Conservation (phyloP, 257 asterid species). For the Nicotiana tabacum region DNA sequence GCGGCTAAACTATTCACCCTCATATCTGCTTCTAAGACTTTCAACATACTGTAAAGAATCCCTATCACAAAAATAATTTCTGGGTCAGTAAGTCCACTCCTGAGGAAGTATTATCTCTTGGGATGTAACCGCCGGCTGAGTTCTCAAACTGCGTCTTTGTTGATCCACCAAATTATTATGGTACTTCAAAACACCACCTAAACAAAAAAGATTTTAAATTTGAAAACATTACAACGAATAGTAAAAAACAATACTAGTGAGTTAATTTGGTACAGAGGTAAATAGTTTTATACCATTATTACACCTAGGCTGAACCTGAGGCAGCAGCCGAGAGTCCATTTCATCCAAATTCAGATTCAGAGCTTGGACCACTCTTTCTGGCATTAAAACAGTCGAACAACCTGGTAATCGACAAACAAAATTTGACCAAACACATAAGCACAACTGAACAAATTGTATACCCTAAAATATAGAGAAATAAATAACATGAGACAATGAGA, state of each 20-base stretch:
- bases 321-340: constrained; percentile 19
- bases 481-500: background rate
- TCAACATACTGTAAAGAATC: too few relatives aligned
- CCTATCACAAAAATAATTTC: background rate
- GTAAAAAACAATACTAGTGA: background rate
- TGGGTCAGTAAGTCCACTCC: constrained; percentile 67
- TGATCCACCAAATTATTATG: constrained; percentile 13
- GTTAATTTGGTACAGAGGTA: background rate
- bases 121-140: constrained; percentile 20
- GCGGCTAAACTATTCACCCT: too few relatives aligned
- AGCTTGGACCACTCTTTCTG: constrained; percentile 66
- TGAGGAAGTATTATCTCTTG: constrained; percentile 60
- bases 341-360: constrained; percentile 48
- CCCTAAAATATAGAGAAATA: background rate
- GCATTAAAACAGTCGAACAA: constrained; percentile 48
- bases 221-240: background rate
- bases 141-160: constrained; percentile 23
- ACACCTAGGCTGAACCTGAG: constrained; percentile 5
- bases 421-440: background rate
- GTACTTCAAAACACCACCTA: constrained; percentile 18
- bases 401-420: constrained; percentile 26
- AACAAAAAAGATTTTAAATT: background rate
- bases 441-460: background rate
- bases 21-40: too few relatives aligned
- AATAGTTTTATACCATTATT: background rate